Evolutionary conservation across 2,329 filamentous ascomycete genomes (phyloP).

Genomic region (Epichloe uncinata): DNA sequence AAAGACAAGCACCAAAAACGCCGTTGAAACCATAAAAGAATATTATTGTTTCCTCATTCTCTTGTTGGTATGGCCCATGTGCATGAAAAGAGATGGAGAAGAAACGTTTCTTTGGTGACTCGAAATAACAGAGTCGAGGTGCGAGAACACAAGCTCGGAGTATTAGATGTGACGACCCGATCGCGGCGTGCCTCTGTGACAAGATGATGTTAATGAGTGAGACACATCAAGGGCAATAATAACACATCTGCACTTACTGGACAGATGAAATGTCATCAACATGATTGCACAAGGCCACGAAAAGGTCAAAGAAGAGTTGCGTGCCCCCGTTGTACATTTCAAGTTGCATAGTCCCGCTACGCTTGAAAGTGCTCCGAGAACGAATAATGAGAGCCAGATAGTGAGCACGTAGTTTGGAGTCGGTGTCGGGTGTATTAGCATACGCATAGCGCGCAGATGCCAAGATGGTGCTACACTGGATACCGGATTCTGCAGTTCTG

Average conservation of each 20-base stretch:
- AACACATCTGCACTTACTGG: constrained; percentile 29
- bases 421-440: constrained; percentile 72
- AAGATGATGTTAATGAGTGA: constrained; percentile 1
- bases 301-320: constrained; percentile 82
- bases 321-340: constrained; percentile 83
- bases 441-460: constrained; percentile 84
- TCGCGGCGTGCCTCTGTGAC: constrained; percentile 26
- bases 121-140: neutral
- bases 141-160: constrained; percentile 2
- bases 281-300: constrained; percentile 86
- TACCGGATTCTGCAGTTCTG: constrained; percentile 47
- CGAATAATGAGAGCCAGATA: constrained; percentile 89
- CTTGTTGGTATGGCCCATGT: neutral
- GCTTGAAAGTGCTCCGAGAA: constrained; percentile 76
- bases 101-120: neutral
- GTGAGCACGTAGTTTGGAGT: constrained; percentile 82
- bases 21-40: neutral
- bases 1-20: neutral
- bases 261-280: constrained; percentile 55
- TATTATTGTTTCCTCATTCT: neutral
- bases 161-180: constrained; percentile 30
- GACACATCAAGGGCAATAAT: neutral
- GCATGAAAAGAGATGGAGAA: constrained; percentile 1
- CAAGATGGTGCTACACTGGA: constrained; percentile 74
- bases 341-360: constrained; percentile 87